Evolutionary conservation across 139 green algal species (phyloP), one percentile per base, ranked within the genome.

Genomic region (Volvox africanus): DNA sequence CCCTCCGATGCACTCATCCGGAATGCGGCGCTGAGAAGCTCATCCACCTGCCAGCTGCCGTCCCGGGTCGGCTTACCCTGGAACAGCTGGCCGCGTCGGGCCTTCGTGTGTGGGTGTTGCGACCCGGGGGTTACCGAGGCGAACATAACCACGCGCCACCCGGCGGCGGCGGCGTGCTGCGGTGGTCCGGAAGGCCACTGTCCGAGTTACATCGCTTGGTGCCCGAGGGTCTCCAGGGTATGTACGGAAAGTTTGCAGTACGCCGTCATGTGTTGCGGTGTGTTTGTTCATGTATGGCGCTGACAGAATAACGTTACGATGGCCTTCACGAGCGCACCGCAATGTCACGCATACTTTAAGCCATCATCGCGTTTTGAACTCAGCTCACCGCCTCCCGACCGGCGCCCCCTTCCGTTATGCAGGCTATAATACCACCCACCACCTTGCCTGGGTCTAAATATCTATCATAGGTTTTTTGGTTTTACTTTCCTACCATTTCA

Each of bases 81-180:
- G 67, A 67, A 3, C 6, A 80, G 24, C 35, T 89, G 83, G 83
- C 83, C 19, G 83, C 83, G 28, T 55, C 28, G 28, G 83, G 83
- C 35, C 83, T 89, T 36, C 30, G 83, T 0, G 67, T 89, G 65
- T 89, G 83, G 83, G 83, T 89, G 67, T 16, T 79, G 14, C 67
- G 61, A 65, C 82, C 82, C n/a, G 82, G 1, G 30, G 81, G 61
- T 62, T 30, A 71, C 6, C 80, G 24, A 50, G 55, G 82, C 62
- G 32, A 65, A 18, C 82, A 89, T 68, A 81, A 37, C 83, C 83
- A 89, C 35, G 30, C 83, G 26, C 35, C 83, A 26, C 36, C 67
- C 33, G 83, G 35, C 11, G 35, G 35, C 9, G 83, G 26, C 37
- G 33, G 83, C 36, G 62, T 32, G 19, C 16, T 33, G 55, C 16